phyloP scores from a whole-genome alignment of 371 early-diverging fungal genomes.

The Lichtheimia hyalospora region DNA sequence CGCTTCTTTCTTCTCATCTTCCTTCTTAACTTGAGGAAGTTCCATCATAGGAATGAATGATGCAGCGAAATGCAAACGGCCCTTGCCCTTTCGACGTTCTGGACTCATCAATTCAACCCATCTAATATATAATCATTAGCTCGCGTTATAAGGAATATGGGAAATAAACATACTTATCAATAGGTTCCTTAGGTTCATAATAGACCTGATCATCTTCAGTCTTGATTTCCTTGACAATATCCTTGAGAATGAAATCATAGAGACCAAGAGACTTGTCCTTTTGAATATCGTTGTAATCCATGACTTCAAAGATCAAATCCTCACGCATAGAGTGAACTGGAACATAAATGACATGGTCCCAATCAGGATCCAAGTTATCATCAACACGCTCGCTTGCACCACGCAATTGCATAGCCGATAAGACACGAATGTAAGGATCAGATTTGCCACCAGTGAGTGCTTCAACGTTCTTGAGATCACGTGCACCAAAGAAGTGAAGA shows the following conservation, averaged over 20 bases:
- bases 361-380: slow-evolving; percentile 79
- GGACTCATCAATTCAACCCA: slow-evolving; percentile 58
- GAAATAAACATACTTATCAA: slow-evolving; percentile 30
- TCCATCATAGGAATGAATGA: slow-evolving; percentile 72
- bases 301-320: slow-evolving; percentile 70
- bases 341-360: slow-evolving; percentile 77
- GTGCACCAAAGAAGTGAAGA: slow-evolving; percentile 72
- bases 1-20: slow-evolving; percentile 9
- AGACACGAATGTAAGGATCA: slow-evolving; percentile 82
- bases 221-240: slow-evolving; percentile 36
- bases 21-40: slow-evolving; percentile 42
- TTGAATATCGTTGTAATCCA: slow-evolving; percentile 73
- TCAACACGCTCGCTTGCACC: slow-evolving; percentile 69
- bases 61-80: slow-evolving; percentile 65
- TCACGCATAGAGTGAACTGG: slow-evolving; percentile 73
- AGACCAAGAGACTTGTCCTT: slow-evolving; percentile 74
- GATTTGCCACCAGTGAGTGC: slow-evolving; percentile 69
- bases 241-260: slow-evolving; percentile 41
- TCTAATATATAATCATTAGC: slow-evolving; percentile 10
- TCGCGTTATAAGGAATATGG: neutral
- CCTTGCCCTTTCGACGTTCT: slow-evolving; percentile 64
- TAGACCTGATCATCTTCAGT: slow-evolving; percentile 35
- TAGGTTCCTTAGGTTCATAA: slow-evolving; percentile 35
- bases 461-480: slow-evolving; percentile 74
- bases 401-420: slow-evolving; percentile 60